Base-by-base conservation (phyloP, 495 filamentous ascomycete species). In the Echria macrotheca region DNA sequence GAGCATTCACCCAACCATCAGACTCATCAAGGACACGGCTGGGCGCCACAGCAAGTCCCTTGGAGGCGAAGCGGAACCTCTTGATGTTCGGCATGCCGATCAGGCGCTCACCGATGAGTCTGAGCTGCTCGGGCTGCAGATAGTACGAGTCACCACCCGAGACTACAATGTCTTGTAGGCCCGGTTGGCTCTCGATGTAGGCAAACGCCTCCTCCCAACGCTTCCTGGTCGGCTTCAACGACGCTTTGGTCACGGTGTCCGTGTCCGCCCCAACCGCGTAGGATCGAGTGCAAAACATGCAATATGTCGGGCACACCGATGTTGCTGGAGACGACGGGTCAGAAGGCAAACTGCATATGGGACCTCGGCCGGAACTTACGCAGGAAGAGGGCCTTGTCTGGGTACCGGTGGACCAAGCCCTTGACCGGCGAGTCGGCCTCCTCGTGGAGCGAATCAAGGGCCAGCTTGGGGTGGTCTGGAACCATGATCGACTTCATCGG, bases 131-230 rank as follows among this genome's bases (percentile, higher is more conserved):
- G 1, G 60, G 61, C 9, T 56, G 42, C 1, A 79, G 64, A 41
- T 77, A 76, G 55, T 74, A 82, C 8, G 75, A 62, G 53, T 82
- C 79, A 15, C 79, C 79, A 6, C 79, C 79, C 0, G 79, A 82
- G 5, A 82, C 67, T 5, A 80, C 78, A 23, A 82, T 68, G 49
- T 82, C 79, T 15, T 69, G 64, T 8, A 81, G 55, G 0, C 38
- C 60, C 0, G 75, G 69, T 24, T 66, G 69, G 28, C 58, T 58
- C 50, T 68, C 67, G 45, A 83, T 78, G 57, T 82, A 77, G 7
- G 67, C 54, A 48, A 78, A 72, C 9, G 69, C 71, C 0, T 61
- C 51, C 17, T 77, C 61, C 67, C 78, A 76, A 9, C 70, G 66
- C 22, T 51, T 54, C 6, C 52, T 57, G 7, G 52, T 61, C 1